These are phyloP conservation scores for Puccinia sorghi DNA, from an alignment of 1,284 basidiomycete genomes.

Conservation along the genomic window DNA sequence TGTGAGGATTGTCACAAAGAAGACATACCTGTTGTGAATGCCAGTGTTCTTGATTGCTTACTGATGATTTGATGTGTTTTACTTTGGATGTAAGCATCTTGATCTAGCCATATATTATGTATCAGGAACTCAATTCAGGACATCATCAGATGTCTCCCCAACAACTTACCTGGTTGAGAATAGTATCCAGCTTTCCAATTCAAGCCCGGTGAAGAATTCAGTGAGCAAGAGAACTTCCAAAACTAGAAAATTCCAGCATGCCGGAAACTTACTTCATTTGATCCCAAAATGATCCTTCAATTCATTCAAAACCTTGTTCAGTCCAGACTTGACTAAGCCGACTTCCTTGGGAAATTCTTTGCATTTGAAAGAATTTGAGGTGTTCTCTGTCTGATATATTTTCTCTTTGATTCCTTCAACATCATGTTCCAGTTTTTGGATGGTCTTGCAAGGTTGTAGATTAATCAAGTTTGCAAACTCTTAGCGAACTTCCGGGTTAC, in stretches of 20 bases:
- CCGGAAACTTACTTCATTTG: not conserved
- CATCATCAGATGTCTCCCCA: not conserved
- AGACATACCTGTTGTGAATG: no score
- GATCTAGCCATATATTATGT: not conserved
- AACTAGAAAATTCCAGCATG: not conserved
- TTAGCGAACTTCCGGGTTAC: no score
- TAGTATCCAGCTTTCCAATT: not conserved
- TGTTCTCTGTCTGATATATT: not conserved
- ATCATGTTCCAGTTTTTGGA: no score
- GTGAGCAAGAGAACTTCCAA: not conserved
- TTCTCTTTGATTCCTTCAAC: not conserved
- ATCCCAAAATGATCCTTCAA: not conserved
- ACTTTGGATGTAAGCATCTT: not conserved
- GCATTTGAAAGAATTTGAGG: not conserved
- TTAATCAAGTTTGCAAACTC: no score
- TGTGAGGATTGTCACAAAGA: no score
- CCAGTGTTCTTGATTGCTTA: no score
- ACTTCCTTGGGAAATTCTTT: not conserved
- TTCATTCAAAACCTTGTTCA: not conserved
- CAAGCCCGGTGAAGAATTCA: not conserved
- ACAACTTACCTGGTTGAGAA: not conserved
- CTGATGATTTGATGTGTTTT: no score
- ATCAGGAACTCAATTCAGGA: not conserved
- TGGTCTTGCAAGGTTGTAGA: no score
- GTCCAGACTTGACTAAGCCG: not conserved